phyloP scores from a whole-genome alignment of 1,284 basidiomycete species.

The Ceratobasidium papillatum region DNA sequence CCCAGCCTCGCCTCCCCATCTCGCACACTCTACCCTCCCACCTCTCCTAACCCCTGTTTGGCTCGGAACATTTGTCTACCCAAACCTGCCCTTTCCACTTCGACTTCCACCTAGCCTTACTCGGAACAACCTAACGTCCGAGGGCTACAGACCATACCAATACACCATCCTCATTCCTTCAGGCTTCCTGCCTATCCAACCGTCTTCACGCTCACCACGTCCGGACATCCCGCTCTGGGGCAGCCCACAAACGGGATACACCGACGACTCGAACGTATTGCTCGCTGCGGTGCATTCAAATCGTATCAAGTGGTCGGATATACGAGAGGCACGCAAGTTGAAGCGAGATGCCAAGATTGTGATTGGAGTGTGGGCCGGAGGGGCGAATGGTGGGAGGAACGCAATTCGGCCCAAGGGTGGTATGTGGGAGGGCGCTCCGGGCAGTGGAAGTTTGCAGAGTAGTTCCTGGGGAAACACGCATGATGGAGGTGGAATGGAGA shows the following conservation, averaged over 20 bases:
- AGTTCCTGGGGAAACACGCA: constrained; percentile 43
- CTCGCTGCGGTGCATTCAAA: constrained; percentile 27
- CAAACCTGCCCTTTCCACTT: constrained; percentile 42
- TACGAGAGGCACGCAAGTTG: not conserved
- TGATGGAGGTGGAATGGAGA: constrained; percentile 44
- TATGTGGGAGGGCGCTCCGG: constrained; percentile 15
- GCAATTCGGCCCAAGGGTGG: constrained; percentile 23
- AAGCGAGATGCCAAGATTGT: constrained; percentile 40
- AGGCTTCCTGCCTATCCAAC: constrained; percentile 23
- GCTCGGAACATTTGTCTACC: constrained; percentile 44
- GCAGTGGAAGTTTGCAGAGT: constrained; percentile 32
- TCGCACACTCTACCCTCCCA: constrained; percentile 13
- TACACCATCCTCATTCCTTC: constrained; percentile 24
- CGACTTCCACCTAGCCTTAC: constrained; percentile 5
- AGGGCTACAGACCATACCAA: constrained; percentile 35
- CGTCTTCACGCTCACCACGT: constrained; percentile 8
- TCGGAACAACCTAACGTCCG: constrained; percentile 15
- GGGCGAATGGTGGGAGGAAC: constrained; percentile 19
- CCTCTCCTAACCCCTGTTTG: constrained; percentile 34
- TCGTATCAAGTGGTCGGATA: constrained; percentile 14
- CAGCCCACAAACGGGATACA: constrained; percentile 39
- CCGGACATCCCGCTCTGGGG: constrained; percentile 30
- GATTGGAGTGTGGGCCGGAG: constrained; percentile 40
- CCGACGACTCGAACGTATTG: constrained; percentile 45
- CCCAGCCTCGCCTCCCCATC: not conserved